Evolutionary conservation across 805 yeast genomes (phyloP), one percentile per base, ranked within the genome.

Genomic region (Barnettozyma sp.): DNA sequence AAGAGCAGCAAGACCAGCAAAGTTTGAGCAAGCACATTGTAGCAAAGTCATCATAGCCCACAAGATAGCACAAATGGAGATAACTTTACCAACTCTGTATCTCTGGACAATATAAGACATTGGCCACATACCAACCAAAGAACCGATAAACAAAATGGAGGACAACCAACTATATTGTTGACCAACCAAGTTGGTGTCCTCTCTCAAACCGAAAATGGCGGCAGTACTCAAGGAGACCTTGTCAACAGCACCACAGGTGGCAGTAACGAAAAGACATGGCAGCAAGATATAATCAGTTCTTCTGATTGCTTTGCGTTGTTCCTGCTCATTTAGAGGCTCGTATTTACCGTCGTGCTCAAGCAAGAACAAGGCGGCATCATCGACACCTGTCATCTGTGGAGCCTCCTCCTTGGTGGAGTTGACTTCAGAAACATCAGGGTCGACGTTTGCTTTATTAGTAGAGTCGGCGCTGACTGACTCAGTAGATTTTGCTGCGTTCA

Each of bases 201-300:
- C 44, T 34, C 58, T 57, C 26, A 71, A 43, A 10, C 73, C 74
- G 44, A 67, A 59, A 30, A 71, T 56, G 5, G 73, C 65, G 5
- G 74, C 74, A 43, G 63, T 66, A 11, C 66, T 53, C 18, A 60
- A 55, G 9, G 69, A 57, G 13, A 58, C 53, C 41, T 70, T 70
- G 46, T 70, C 75, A 54, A 68, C 62, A 38, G 62, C 62, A 42
- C 64, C 65, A 30, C 48, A 46, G 22, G 62, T 54, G 34, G 58
- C 60, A 10, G 62, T 49, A 42, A 49, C 44, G 40, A 59, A 63
- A 27, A 60, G 54, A 23, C 58, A 43, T 3, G 70, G 70, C 36
- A 65, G 40, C 26, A 65, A 44, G 35, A 51, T 52, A 43, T 52
- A 45, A 44, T 65, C 70, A 15, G 64, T 62, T 38, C 58, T 66